These are phyloP conservation scores for Triticum monococcum DNA, from an alignment of 176 grass and related monocot genomes.

Conservation along the genomic window DNA sequence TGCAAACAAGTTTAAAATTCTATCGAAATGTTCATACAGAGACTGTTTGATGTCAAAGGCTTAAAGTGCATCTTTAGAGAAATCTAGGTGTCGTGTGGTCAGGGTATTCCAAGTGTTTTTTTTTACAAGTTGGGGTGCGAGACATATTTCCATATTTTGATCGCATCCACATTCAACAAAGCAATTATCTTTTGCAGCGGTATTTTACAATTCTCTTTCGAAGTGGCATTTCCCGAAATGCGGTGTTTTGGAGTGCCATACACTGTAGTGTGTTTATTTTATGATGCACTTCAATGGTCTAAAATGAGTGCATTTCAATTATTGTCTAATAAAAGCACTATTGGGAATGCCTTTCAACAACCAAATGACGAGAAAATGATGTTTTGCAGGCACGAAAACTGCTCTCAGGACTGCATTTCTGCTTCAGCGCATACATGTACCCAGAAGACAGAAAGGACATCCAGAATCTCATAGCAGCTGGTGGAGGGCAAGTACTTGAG, in stretches of 20 bases:
- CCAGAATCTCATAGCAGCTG: not conserved
- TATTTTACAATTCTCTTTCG: not conserved
- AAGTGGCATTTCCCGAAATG: not conserved
- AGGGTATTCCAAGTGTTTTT: not conserved
- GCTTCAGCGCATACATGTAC: constrained; percentile 37
- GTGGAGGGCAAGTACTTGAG: constrained; percentile 21
- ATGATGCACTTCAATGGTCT: not conserved
- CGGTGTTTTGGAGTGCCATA: not conserved
- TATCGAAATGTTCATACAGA: not conserved
- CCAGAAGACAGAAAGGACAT: not conserved
- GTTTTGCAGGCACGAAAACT: constrained; percentile 31
- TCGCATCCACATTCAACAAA: not conserved
- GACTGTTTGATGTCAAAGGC: not conserved
- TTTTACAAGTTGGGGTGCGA: not conserved
- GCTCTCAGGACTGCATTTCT: constrained; percentile 30
- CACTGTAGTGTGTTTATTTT: not conserved
- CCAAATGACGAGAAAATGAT: not conserved
- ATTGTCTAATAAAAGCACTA: not conserved
- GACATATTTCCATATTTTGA: not conserved
- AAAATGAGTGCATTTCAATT: not conserved
- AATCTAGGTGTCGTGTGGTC: not conserved
- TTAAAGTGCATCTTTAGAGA: not conserved
- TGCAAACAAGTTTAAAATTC: not conserved
- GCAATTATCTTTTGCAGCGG: not conserved
- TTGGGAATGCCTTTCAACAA: not conserved